A percentile compares a stretch with the other conserved stretches of the same genome.
phyloP scores from a whole-genome alignment of 805 yeast species.

The Kodamaea fukazawae region DNA sequence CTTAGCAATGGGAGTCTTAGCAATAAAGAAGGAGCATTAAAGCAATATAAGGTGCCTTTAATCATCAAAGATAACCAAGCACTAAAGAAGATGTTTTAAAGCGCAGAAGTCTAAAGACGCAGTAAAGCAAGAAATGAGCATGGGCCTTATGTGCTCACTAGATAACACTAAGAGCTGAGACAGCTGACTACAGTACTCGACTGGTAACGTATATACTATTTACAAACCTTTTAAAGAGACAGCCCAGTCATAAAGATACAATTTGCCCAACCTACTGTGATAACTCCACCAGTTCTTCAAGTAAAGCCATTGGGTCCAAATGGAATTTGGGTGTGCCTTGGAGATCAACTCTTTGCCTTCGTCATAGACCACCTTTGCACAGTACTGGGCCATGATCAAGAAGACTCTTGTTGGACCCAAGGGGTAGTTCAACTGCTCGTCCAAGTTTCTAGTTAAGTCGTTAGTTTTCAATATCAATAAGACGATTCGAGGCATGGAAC shows the following conservation, averaged over 20 bases:
- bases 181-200: too few species aligned
- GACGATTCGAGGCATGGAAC: conserved; percentile 81
- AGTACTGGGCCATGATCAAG: conserved; percentile 83
- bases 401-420: conserved; percentile 87
- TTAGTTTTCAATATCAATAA: conserved; percentile 87
- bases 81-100: too few species aligned
- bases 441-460: conserved; percentile 85
- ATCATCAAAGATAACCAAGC: too few species aligned
- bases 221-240: conserved; percentile 14
- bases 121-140: too few species aligned
- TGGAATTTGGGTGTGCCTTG: conserved; percentile 16
- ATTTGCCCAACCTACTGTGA: conserved; percentile 29
- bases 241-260: conserved; percentile 33
- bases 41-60: too few species aligned
- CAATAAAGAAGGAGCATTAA: too few species aligned
- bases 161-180: too few species aligned
- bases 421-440: conserved; percentile 78
- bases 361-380: conserved; percentile 75
- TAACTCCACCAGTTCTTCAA: conserved; percentile 33
- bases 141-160: too few species aligned
- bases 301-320: conserved; percentile 15
- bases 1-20: too few species aligned
- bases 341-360: conserved; percentile 51
- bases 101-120: too few species aligned
- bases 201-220: neutral